Percentiles rank a stretch among this genome's conserved stretches.
These are phyloP conservation scores for Fusarium buxicola DNA, from an alignment of 2,329 filamentous ascomycete species.

Conservation along the genomic window DNA sequence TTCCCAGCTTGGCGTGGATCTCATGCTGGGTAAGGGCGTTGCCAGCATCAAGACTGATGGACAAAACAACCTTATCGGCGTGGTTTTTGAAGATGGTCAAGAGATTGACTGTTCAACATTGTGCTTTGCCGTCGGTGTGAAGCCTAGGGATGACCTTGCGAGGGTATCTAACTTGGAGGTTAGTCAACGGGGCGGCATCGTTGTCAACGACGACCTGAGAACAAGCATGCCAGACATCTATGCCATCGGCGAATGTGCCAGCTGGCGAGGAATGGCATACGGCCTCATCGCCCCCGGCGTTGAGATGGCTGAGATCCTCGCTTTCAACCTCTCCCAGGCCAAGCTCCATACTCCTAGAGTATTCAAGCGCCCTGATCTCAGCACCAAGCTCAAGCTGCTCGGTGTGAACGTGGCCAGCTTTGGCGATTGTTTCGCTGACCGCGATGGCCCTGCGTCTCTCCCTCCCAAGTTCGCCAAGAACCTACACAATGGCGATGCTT, in stretches of 20 bases:
- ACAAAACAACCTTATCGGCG: slow-evolving; percentile 75
- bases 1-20: slow-evolving; percentile 79
- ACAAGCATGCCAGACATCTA: slow-evolving; percentile 82
- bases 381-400: slow-evolving; percentile 90
- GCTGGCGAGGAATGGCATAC: slow-evolving; percentile 87
- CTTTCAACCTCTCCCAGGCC: slow-evolving; percentile 90
- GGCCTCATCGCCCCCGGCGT: slow-evolving; percentile 90
- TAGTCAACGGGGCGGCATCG: slow-evolving; percentile 78
- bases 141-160: slow-evolving; percentile 82
- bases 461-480: slow-evolving; percentile 66
- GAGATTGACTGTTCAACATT: slow-evolving; percentile 81
- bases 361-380: slow-evolving; percentile 87
- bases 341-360: slow-evolving; percentile 74
- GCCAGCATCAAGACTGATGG: slow-evolving; percentile 76
- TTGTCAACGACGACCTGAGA: slow-evolving; percentile 73
- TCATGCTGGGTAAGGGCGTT: slow-evolving; percentile 81
- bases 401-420: slow-evolving; percentile 94
- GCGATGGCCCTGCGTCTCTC: slow-evolving; percentile 82
- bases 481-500: slow-evolving; percentile 33
- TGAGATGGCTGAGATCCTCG: slow-evolving; percentile 91
- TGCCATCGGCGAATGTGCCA: slow-evolving; percentile 91
- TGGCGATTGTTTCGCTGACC: slow-evolving; percentile 92
- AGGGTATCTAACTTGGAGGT: slow-evolving; percentile 76
- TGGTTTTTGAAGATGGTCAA: slow-evolving; percentile 85
- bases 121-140: slow-evolving; percentile 91